A percentile compares a stretch with the other conserved stretches of the same genome.
These are phyloP conservation scores for Avena insularis DNA, from an alignment of 176 grass and related monocot genomes.

Conservation along the genomic window DNA sequence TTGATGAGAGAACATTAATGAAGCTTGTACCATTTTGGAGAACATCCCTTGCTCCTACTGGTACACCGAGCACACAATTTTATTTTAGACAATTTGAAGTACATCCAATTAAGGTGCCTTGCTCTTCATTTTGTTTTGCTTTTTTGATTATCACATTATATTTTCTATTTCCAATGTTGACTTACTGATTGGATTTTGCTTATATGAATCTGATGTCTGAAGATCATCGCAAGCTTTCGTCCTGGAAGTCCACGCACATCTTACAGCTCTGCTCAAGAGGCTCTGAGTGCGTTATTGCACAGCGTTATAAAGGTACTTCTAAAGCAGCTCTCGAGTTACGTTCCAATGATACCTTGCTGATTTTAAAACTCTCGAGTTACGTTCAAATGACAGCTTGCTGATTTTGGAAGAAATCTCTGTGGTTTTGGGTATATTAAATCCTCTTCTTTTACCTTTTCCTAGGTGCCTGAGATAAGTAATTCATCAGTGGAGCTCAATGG, in stretches of 20 bases:
- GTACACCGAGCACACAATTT: constrained; percentile 59
- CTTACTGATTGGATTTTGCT: constrained; percentile 20
- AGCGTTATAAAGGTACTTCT: constrained; percentile 73
- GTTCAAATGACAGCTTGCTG: constrained; percentile 25
- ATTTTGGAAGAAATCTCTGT: constrained; percentile 4
- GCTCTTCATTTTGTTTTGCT: constrained; percentile 40
- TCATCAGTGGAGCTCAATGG: constrained; percentile 83
- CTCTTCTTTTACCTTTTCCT: constrained; percentile 9
- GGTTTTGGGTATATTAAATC: constrained; percentile 3
- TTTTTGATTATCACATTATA: constrained; percentile 26
- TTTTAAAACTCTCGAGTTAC: constrained; percentile 22
- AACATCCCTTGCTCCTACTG: constrained; percentile 69
- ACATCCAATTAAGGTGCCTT: constrained; percentile 84
- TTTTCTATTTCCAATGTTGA: constrained; percentile 36
- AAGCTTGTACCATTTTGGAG: constrained; percentile 93
- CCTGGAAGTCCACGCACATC: constrained; percentile 61
- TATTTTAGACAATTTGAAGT: constrained; percentile 91
- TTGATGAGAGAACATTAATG: constrained; percentile 91
- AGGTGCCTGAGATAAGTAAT: constrained; percentile 82
- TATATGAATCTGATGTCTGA: constrained; percentile 50
- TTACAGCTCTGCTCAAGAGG: constrained; percentile 87
- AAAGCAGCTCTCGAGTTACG: constrained; percentile 35
- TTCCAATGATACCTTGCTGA: constrained; percentile 25
- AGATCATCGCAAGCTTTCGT: constrained; percentile 84
- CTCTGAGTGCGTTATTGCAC: constrained; percentile 77